Conservation (phyloP, 306 rosid species). For the Dryas drummondii region DNA sequence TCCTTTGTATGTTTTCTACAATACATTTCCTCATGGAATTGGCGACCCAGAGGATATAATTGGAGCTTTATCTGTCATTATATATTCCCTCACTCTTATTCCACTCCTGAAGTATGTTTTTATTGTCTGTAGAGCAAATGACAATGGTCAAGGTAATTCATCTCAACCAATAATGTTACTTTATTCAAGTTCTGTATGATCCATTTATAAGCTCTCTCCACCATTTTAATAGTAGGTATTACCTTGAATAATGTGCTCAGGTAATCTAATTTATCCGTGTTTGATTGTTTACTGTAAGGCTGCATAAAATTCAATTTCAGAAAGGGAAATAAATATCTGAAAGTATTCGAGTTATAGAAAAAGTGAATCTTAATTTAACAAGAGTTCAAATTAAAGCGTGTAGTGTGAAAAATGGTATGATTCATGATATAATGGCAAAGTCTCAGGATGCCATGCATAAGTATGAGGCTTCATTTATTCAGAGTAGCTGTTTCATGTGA, state of each 20-base stretch:
- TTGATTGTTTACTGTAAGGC: background rate
- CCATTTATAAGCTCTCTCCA: background rate
- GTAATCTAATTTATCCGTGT: background rate
- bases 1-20: slow-evolving; percentile 90
- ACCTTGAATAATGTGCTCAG: background rate
- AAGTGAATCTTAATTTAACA: background rate
- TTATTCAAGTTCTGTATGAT: background rate
- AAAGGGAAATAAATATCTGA: background rate
- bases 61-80: slow-evolving; percentile 89
- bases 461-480: background rate
- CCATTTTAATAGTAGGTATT: too few relatives aligned
- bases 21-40: slow-evolving; percentile 71
- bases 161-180: slow-evolving; percentile 9
- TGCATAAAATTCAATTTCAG: background rate
- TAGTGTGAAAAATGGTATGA: background rate
- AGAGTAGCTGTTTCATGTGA: background rate
- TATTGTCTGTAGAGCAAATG: slow-evolving; percentile 86
- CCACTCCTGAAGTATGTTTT: slow-evolving; percentile 90
- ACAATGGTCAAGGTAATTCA: slow-evolving; percentile 93
- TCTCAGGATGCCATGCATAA: background rate
- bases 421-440: background rate
- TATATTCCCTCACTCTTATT: slow-evolving; percentile 88
- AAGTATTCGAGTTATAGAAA: background rate
- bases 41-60: slow-evolving; percentile 70
- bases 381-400: background rate